Conservation (phyloP, 371 early-diverging fungal species). For the Lichtheimia ornata region DNA sequence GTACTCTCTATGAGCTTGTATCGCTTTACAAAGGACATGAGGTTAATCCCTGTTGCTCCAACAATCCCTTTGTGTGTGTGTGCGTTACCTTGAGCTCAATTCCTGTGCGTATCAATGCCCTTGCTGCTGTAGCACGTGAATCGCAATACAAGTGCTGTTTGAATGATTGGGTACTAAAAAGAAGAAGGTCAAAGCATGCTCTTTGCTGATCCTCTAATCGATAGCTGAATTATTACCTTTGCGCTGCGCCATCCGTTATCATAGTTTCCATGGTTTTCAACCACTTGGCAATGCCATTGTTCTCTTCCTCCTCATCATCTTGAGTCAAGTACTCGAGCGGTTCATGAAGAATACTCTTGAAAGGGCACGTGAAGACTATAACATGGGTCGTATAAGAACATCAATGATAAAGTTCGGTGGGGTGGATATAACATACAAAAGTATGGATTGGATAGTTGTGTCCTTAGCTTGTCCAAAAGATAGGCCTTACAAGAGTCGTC, state of each 20-base stretch:
- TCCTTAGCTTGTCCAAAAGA: not conserved
- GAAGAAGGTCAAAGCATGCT: not conserved
- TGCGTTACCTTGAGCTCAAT: not conserved
- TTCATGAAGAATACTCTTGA: conserved; percentile 1
- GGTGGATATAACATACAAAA: conserved; percentile 1
- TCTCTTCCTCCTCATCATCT: not conserved
- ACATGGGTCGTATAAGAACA: not conserved
- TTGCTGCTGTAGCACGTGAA: conserved; percentile 6
- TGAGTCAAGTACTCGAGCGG: conserved; percentile 1
- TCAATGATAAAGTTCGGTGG: not conserved
- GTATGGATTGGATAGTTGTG: not conserved
- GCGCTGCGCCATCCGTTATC: not conserved
- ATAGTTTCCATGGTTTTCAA: not conserved
- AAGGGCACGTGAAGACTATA: conserved; percentile 5
- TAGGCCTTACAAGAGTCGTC: not conserved
- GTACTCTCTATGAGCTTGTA: too few species aligned
- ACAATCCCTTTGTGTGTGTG: too few species aligned
- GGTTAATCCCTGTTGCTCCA: too few species aligned
- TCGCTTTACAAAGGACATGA: too few species aligned
- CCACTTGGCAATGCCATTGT: not conserved
- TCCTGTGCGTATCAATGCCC: not conserved
- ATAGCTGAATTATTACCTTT: not conserved
- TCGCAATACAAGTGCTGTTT: conserved; percentile 3
- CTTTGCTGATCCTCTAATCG: not conserved
- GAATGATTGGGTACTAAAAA: not conserved